A percentile compares a stretch with the other conserved stretches of the same genome.
phyloP scores from a whole-genome alignment of 371 early-diverging fungal species.

The Polyrhizophydium stewartii region DNA sequence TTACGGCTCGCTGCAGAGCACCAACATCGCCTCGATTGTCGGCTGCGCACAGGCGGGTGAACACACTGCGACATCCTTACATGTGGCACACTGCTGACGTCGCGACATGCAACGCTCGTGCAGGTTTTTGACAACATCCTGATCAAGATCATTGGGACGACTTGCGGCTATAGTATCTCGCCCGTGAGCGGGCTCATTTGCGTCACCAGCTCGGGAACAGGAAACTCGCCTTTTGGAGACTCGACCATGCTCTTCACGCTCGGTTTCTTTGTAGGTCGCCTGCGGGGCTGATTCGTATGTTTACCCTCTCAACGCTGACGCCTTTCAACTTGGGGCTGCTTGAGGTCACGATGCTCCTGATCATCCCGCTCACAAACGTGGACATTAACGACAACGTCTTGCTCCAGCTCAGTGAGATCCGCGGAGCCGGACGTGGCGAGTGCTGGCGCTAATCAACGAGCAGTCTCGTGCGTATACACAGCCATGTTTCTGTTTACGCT shows the following conservation, averaged over 20 bases:
- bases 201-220: slow-evolving; percentile 17
- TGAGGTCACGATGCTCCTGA: slow-evolving; percentile 20
- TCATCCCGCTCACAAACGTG: slow-evolving; percentile 32
- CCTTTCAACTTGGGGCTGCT: too few species aligned
- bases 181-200: slow-evolving; percentile 35
- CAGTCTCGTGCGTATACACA: slow-evolving; percentile 38
- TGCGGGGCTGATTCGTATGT: too few species aligned
- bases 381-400: slow-evolving; percentile 46
- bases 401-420: slow-evolving; percentile 32
- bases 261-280: slow-evolving; percentile 28
- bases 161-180: slow-evolving; percentile 36
- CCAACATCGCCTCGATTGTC: slow-evolving; percentile 46
- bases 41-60: slow-evolving; percentile 33
- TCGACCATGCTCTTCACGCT: slow-evolving; percentile 37
- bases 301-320: too few species aligned
- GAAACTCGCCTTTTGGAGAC: slow-evolving; percentile 42
- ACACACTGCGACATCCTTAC: not conserved
- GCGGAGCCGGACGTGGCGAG: not conserved
- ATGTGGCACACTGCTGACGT: not conserved
- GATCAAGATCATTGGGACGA: slow-evolving; percentile 28
- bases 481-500: slow-evolving; percentile 22
- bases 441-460: not conserved
- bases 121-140: slow-evolving; percentile 38
- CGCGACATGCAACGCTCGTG: not conserved
- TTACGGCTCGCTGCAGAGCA: slow-evolving; percentile 36